Evolutionary conservation across 2,329 filamentous ascomycete species (phyloP), one percentile per base, ranked within the genome.

Genomic region (Aciculosporium take): DNA sequence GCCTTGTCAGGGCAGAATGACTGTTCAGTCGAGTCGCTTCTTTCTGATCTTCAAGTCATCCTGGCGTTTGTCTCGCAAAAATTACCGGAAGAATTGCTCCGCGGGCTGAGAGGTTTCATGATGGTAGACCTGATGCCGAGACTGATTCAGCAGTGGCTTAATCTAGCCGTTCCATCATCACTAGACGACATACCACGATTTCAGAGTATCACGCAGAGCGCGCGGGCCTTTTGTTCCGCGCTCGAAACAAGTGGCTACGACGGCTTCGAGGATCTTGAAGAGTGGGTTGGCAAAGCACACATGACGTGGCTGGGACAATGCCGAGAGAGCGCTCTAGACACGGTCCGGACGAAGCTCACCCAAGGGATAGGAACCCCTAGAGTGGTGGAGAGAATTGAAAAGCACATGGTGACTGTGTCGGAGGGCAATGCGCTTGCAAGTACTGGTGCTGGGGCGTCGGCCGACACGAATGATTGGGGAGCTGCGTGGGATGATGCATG

Each of bases 231-330:
- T 51, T 81, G 80, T 40, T 61, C 68, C 6, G 68, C 67, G 1
- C 61, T 96, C 7, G 68, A 76, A 28, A 60, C 65, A 7, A 65
- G 79, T 15, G 70, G 73, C 0, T 89, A 84, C 70, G 67, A 70
- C 13, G 71, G 71, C 4, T 66, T 74, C 37, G 65, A 70, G 12
- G 74, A 80, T 25, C 63, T 98, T 29, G 69, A 74, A 34, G 76
- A 84, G 20, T 98, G 91, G 89, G 79, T 85, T 0, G 74, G 79
- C 31, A 79, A 81, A 46, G 82, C 85, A 1, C 84, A 87, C 0
- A 76, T 77, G 43, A 79, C 86, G 21, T 98, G 91, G 91, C 71
- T 96, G 12, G 75, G 75, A 2, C 89, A 86, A 56, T 81, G 87
- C 49, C 78, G 84, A 52, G 87, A 94, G 53, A 77, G 72, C 27